These are phyloP conservation scores for Paulinella micropora DNA, from an alignment of 78 protist species.

Conservation along the genomic window DNA sequence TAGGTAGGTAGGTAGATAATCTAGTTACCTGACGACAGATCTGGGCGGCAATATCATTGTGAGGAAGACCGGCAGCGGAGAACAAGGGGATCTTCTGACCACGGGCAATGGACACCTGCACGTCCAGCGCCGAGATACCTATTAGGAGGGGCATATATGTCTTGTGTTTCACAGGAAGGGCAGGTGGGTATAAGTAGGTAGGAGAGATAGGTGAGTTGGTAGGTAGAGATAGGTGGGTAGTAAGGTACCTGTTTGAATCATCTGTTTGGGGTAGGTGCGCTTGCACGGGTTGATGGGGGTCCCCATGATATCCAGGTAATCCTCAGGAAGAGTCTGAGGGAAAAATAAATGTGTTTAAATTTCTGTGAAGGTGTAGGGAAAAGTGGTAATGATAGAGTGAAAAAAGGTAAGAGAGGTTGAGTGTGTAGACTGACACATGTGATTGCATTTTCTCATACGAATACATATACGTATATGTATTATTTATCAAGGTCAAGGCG, in stretches of 20 bases:
- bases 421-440: no score
- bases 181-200: background rate
- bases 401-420: no score
- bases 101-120: constrained; percentile 96
- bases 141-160: background rate
- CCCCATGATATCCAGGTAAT: constrained; percentile 81
- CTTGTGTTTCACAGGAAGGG: background rate
- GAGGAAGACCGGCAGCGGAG: constrained; percentile 98
- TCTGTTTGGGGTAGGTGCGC: constrained; percentile 96
- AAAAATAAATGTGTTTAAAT: background rate
- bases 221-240: no score
- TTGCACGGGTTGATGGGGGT: constrained; percentile 93
- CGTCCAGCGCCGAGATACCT: constrained; percentile 93
- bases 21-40: constrained; percentile 89
- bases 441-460: no score
- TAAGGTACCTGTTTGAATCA: constrained; percentile 99
- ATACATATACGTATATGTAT: no score
- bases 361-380: no score
- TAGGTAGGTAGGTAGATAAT: no score
- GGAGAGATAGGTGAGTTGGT: no score
- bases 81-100: constrained; percentile 99
- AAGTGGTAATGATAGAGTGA: no score
- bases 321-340: constrained; percentile 77
- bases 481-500: no score
- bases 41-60: constrained; percentile 97